Base-by-base conservation (phyloP, 202 grass and related monocot genomes). In the Schoenoplectus triqueter region DNA sequence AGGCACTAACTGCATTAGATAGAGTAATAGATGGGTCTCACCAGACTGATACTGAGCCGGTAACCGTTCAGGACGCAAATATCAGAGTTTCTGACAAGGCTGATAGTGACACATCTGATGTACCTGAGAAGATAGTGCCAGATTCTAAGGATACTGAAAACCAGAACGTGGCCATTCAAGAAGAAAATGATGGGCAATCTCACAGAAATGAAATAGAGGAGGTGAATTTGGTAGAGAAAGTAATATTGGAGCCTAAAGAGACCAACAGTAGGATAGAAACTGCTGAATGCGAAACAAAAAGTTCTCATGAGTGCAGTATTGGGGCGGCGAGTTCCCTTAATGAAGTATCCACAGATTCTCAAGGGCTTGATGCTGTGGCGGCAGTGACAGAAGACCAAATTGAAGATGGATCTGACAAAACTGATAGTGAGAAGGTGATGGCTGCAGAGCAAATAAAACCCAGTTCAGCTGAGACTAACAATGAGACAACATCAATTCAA, bases 221-320 rank as follows among this genome's bases (percentile, higher is more conserved):
- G 0, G 48, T 10, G 64, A 50, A 81, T 65, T 19, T 81, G 41
- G n/a, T 50, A 65, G 78, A 50, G 60, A 65, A 81, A 49, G 11
- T 47, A 81, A 60, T 81, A 64, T 31, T 61, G 10, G 79, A 82
- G 59, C 64, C 44, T 52, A 41, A 82, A 82, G 79, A 66, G 79
- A 83, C 20, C 31, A 54, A 51, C 65, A 55, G 9, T 78, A 31
- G 40, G 21, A n/a, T 21, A 42, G 11, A 13, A 60, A 60, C 31
- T 78, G 11, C 14, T 83, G 81, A 69, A 66, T 49, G 70, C 46
- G 19, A 69, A 63, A 21, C 46, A 47, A 46, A 66, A 66, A 42
- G n/a, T 20, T 60, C 60, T 66, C 31, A 31, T 56, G 54, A 56
- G 13, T 11, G 54, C 54, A 56, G 13, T 56, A 11, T 56, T 8